A percentile compares a stretch with the other conserved stretches of the same genome.
phyloP scores from a whole-genome alignment of 2,329 filamentous ascomycete genomes.

The Talaromyces sp. region DNA sequence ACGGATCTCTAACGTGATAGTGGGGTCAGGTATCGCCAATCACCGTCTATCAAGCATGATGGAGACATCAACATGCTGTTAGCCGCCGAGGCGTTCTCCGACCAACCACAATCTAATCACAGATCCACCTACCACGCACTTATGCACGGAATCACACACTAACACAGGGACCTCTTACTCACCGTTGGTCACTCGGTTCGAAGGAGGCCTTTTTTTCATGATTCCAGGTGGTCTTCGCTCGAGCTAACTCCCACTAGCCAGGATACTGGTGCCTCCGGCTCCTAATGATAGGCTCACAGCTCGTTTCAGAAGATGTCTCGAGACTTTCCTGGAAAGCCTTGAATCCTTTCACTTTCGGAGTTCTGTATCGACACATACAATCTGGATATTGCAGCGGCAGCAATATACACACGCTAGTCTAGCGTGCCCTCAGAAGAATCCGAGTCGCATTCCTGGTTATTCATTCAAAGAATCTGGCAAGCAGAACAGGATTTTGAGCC shows the following conservation, averaged over 20 bases:
- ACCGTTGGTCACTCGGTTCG: background rate
- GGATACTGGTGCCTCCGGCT: constrained; percentile 7
- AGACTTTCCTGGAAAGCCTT: background rate
- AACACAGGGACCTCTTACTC: constrained; percentile 7
- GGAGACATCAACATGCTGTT: constrained; percentile 17
- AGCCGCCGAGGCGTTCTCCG: constrained; percentile 26
- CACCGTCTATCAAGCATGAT: constrained; percentile 3
- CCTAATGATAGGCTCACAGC: constrained; percentile 15
- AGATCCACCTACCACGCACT: constrained; percentile 5
- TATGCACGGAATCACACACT: constrained; percentile 21
- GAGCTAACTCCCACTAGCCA: constrained; percentile 12
- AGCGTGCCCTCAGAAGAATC: no score
- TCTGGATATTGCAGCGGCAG: background rate
- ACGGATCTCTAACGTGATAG: background rate
- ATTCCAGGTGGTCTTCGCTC: constrained; percentile 1
- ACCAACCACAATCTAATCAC: constrained; percentile 14
- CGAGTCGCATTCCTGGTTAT: no score
- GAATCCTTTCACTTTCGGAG: background rate
- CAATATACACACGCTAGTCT: background rate
- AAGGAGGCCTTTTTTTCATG: background rate
- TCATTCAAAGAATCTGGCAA: no score
- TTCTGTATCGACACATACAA: background rate
- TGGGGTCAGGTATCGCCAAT: constrained; percentile 8
- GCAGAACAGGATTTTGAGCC: no score
- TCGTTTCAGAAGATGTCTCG: background rate